These are phyloP conservation scores for Cercospora sp. DNA, from an alignment of 2,329 filamentous ascomycete species.

Conservation along the genomic window DNA sequence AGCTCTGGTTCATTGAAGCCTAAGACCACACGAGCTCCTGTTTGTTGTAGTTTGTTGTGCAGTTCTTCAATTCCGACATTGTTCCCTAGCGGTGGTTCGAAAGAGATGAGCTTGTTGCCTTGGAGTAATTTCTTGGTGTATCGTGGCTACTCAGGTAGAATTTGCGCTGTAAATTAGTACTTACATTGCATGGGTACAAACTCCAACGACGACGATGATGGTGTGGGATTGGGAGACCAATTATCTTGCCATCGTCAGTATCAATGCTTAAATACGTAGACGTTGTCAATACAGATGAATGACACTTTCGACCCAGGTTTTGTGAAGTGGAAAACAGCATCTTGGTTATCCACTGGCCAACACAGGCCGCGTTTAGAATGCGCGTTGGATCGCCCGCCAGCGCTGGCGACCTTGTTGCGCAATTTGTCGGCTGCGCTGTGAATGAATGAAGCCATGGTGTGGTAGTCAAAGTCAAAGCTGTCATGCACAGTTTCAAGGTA, in stretches of 20 bases:
- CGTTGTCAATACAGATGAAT: conserved; percentile 31
- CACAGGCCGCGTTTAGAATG: conserved; percentile 37
- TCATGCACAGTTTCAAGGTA: not conserved
- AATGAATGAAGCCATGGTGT: conserved; percentile 15
- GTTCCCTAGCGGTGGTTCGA: conserved; percentile 24
- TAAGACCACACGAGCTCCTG: conserved; percentile 22
- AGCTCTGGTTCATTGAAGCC: conserved; percentile 40
- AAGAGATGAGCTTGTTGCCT: not conserved
- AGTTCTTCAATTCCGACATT: conserved; percentile 33
- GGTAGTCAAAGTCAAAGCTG: not conserved
- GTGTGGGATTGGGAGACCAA: conserved; percentile 36
- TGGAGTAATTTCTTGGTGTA: not conserved
- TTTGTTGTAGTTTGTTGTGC: conserved; percentile 22
- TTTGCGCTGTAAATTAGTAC: not conserved
- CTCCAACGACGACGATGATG: conserved; percentile 29
- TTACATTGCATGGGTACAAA: conserved; percentile 39
- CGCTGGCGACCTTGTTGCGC: conserved; percentile 1
- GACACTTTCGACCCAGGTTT: conserved; percentile 37
- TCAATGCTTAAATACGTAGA: not conserved
- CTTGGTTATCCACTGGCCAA: conserved; percentile 37
- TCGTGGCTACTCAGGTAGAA: not conserved
- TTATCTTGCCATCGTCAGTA: conserved; percentile 16
- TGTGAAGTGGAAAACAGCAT: conserved; percentile 35
- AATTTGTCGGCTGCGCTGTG: conserved; percentile 16
- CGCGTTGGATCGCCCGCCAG: not conserved